These are phyloP conservation scores for Pascua sp. DNA, from an alignment of 1,284 basidiomycete species.

Conservation along the genomic window DNA sequence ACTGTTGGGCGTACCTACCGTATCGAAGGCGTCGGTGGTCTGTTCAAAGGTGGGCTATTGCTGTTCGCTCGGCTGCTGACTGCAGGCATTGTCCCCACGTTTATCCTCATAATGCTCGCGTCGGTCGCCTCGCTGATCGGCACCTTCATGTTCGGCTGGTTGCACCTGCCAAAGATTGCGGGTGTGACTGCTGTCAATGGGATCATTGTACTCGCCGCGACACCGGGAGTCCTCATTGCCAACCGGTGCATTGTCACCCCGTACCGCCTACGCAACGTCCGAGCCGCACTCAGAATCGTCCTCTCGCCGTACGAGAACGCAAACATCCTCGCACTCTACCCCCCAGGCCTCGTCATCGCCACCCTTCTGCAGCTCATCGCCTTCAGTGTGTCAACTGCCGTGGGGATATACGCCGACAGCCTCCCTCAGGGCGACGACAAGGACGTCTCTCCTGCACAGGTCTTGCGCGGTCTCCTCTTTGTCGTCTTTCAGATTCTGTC, in stretches of 20 bases:
- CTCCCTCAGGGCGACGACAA: constrained; percentile 57
- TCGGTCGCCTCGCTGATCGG: constrained; percentile 40
- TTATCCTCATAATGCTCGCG: constrained; percentile 60
- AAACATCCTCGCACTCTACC: constrained; percentile 72
- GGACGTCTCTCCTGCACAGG: constrained; percentile 58
- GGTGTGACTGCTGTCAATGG: no score
- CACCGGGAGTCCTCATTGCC: constrained; percentile 57
- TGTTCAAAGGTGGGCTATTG: constrained; percentile 73
- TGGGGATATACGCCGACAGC: constrained; percentile 54
- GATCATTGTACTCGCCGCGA: no score
- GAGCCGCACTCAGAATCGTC: constrained; percentile 65
- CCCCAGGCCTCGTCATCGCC: constrained; percentile 71
- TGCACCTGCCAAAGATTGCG: no score
- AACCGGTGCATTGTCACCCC: constrained; percentile 83
- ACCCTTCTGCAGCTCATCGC: constrained; percentile 62
- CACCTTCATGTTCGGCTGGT: constrained; percentile 38
- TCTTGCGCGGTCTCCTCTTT: constrained; percentile 64
- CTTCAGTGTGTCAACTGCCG: constrained; percentile 57
- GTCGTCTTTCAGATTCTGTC: constrained; percentile 58
- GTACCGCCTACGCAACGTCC: constrained; percentile 63
- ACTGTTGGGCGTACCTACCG: constrained; percentile 71
- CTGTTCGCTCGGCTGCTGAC: background rate
- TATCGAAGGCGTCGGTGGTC: constrained; percentile 73
- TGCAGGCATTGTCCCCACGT: constrained; percentile 63
- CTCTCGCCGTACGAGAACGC: constrained; percentile 77